Percentiles rank a stretch among this genome's conserved stretches.
These are phyloP conservation scores for Hevea brasiliensis DNA, from an alignment of 345 rosid genomes.

Conservation along the genomic window DNA sequence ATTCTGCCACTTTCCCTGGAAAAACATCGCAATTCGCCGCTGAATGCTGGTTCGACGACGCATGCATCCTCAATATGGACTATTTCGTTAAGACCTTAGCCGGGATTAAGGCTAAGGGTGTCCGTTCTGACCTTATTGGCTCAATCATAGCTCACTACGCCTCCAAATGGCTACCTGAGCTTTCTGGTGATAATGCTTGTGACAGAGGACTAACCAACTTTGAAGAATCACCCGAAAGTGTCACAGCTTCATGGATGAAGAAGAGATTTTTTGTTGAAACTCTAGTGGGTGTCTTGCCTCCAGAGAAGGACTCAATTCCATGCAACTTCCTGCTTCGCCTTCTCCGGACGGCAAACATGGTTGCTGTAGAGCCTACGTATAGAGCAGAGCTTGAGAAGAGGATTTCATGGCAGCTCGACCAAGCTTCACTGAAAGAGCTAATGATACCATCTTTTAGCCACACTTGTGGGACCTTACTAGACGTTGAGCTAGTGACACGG, in stretches of 20 bases:
- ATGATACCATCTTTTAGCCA: constrained; percentile 95
- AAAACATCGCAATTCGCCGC: constrained; percentile 34
- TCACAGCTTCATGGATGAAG: constrained; percentile 66
- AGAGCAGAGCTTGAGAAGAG: constrained; percentile 66
- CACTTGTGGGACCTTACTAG: constrained; percentile 69
- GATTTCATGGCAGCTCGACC: constrained; percentile 80
- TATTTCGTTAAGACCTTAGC: constrained; percentile 72
- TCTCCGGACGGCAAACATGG: constrained; percentile 77
- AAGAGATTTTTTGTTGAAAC: constrained; percentile 80
- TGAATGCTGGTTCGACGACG: constrained; percentile 63
- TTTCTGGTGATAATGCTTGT: constrained; percentile 27
- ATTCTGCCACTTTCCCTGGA: constrained; percentile 34
- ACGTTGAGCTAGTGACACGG: constrained; percentile 67
- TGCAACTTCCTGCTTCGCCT: constrained; percentile 86
- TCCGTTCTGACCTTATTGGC: constrained; percentile 74
- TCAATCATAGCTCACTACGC: constrained; percentile 80
- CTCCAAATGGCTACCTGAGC: constrained; percentile 89
- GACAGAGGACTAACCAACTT: constrained; percentile 24
- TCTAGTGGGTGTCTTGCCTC: constrained; percentile 73
- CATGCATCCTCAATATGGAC: constrained; percentile 76
- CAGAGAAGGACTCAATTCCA: constrained; percentile 74
- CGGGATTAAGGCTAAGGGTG: constrained; percentile 75
- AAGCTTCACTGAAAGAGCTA: constrained; percentile 77
- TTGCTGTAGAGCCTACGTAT: constrained; percentile 53
- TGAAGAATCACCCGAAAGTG: constrained; percentile 48